These are phyloP conservation scores for Gymnopilus dilepis DNA, from an alignment of 768 basidiomycete genomes.

Conservation along the genomic window DNA sequence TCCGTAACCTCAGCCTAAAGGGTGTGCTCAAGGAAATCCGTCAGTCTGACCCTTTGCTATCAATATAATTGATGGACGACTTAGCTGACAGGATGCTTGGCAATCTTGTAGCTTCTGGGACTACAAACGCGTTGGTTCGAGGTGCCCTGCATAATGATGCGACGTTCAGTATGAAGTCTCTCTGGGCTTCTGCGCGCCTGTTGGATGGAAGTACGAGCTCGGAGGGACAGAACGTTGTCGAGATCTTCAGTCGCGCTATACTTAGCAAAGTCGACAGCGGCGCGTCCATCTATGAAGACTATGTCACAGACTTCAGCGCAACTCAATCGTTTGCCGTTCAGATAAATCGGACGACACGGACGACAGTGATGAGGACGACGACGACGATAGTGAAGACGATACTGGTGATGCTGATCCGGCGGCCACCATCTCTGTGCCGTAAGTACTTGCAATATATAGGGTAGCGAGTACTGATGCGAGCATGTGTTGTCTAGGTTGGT, in stretches of 20 bases:
- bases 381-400: background rate
- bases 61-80: too few relatives aligned
- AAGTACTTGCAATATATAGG: too few relatives aligned
- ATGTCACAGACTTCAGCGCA: background rate
- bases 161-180: background rate
- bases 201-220: background rate
- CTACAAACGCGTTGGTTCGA: background rate
- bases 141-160: background rate
- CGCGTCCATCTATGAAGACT: background rate
- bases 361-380: background rate
- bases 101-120: background rate
- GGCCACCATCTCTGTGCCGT: background rate
- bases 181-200: background rate
- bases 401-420: background rate
- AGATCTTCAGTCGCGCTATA: background rate
- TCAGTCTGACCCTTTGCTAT: background rate
- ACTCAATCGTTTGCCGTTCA: background rate
- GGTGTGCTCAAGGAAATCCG: background rate
- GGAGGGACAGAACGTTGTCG: background rate
- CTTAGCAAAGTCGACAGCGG: background rate
- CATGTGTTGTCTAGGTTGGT: background rate
- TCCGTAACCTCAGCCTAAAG: background rate
- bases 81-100: too few relatives aligned
- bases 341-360: too few relatives aligned
- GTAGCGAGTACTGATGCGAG: too few relatives aligned